Percentiles rank a stretch among this genome's conserved stretches.
These are phyloP conservation scores for Clarireedia hainanense DNA, from an alignment of 2,329 filamentous ascomycete species.

Conservation along the genomic window DNA sequence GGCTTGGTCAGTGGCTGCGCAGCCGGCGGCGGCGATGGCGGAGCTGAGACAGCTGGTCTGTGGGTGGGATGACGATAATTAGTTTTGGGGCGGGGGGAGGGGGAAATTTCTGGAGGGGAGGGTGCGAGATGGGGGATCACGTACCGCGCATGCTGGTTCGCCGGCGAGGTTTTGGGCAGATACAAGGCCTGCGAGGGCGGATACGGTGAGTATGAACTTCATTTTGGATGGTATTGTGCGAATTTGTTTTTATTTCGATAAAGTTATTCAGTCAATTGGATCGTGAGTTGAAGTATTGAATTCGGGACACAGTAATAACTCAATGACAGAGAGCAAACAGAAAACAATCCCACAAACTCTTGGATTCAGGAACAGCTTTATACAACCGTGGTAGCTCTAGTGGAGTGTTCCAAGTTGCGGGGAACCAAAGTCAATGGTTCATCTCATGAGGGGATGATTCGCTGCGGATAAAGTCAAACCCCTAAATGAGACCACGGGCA, in stretches of 20 bases:
- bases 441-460: no score
- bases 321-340: no score
- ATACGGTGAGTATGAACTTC: background rate
- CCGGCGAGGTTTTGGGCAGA: background rate
- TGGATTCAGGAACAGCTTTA: no score
- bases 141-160: slow-evolving; percentile 5
- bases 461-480: no score
- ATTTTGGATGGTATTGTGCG: background rate
- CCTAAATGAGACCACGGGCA: no score
- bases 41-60: slow-evolving; percentile 29
- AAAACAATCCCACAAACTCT: no score
- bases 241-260: background rate
- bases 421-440: no score
- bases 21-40: slow-evolving; percentile 32
- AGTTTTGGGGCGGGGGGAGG: background rate
- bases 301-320: no score
- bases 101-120: background rate
- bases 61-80: background rate
- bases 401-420: no score
- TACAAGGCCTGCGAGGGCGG: background rate
- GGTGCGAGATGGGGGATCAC: background rate
- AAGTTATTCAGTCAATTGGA: no score
- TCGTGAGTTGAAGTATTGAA: no score
- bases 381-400: no score
- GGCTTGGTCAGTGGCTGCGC: slow-evolving; percentile 30